Evolutionary conservation across 768 basidiomycete genomes (phyloP), one percentile per base, ranked within the genome.

Genomic region (Lentinula lateritia): DNA sequence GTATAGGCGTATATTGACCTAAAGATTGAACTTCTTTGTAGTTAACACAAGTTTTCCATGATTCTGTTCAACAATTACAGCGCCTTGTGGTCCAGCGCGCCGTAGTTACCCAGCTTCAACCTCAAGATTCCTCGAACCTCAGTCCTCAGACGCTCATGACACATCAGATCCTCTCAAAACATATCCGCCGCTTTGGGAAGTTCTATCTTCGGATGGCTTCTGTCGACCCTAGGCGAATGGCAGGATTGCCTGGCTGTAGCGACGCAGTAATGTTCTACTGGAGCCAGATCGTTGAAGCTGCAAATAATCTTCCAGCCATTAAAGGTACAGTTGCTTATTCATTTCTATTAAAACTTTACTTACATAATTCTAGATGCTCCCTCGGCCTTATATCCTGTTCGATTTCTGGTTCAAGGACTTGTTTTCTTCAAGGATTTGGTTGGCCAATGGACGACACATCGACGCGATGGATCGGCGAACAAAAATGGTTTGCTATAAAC

Each of bases 351-450:
- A 20, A 50, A 18, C 15, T 39, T 8, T 18, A n/a, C 2, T 53
- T 59, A 32, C 12, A 18, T n/a, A 43, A 39, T 43, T 38, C 28
- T 39, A 15, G 61, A 93, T 90, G 93, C 70, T 82, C 85, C 0
- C 70, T 77, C 35, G 48, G 88, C 86, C 1, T 71, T 87, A 2
- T 93, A 87, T 68, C 92, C 93, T n/a, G 78, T 90, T 23, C 84
- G 88, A 10, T 86, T 90, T 67, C 76, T 94, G 61, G 89, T 93
- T 0, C 92, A 93, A 68, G 89, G 88, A 2, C 88, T 94, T 86
- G 88, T 90, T 6, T 74, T 94, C 8, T 93, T 94, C 75, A 92
- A 89, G 66, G 92, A 93, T 61, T 90, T 83, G 64, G 78, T 94
- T 23, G 80, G 85, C 8, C 88, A 87, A 68, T 94, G 92, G 91